These are phyloP conservation scores for Agapanthus africanus DNA, from an alignment of 106 monocot species.

Conservation along the genomic window DNA sequence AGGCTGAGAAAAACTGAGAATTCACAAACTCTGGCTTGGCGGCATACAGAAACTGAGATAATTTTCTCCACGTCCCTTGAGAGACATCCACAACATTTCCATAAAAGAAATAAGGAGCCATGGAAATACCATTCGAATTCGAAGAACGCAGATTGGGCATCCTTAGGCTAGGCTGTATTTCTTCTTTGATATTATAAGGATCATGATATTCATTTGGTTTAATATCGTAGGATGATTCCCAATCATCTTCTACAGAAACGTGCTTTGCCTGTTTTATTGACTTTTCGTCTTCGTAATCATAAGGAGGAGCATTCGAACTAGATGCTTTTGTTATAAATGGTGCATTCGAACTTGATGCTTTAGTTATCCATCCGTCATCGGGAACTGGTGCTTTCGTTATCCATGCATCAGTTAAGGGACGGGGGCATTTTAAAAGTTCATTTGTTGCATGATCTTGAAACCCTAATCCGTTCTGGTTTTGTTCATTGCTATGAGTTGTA, in stretches of 20 bases:
- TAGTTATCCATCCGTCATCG: constrained; percentile 15
- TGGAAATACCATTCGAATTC: constrained; percentile 19
- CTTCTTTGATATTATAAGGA: constrained; percentile 20
- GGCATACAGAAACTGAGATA: constrained; percentile 65
- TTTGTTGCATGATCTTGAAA: constrained; percentile 9
- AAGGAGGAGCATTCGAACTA: constrained; percentile 6
- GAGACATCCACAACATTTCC: constrained; percentile 61
- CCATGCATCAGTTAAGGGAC: constrained; percentile 9
- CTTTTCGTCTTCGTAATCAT: constrained; percentile 25
- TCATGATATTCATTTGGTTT: not conserved
- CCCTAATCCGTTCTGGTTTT: constrained; percentile 18
- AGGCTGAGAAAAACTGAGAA: constrained; percentile 70
- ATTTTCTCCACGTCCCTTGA: constrained; percentile 54
- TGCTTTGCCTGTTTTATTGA: constrained; percentile 41
- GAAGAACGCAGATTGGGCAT: no score
- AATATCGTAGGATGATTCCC: not conserved
- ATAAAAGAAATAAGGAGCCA: constrained; percentile 65
- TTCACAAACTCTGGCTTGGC: constrained; percentile 56
- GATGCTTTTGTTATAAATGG: constrained; percentile 20
- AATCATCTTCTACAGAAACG: constrained; percentile 7
- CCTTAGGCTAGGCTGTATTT: constrained; percentile 9
- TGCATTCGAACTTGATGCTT: constrained; percentile 2
- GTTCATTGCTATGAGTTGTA: constrained; percentile 7
- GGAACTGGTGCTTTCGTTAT: constrained; percentile 22
- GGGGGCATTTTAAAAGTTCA: constrained; percentile 10